Percentiles rank a stretch among this genome's conserved stretches.
Conservation (phyloP, 2,329 filamentous ascomycete genomes). For the Colletotrichum theobromicola region DNA sequence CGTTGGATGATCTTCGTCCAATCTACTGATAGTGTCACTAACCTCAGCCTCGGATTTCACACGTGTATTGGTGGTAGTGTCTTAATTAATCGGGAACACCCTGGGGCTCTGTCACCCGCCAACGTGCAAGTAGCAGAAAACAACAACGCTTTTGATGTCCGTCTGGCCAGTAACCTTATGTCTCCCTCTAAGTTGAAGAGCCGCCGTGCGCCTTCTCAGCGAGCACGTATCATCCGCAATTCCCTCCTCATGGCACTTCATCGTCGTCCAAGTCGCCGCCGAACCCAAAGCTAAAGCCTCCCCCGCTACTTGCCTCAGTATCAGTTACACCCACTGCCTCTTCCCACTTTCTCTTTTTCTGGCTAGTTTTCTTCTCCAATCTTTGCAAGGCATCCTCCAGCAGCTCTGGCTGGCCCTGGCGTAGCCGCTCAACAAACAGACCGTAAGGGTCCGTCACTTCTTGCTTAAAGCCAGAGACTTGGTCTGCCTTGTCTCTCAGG, state of each 20-base stretch:
- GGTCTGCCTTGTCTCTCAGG: slow-evolving; percentile 79
- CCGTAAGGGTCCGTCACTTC: slow-evolving; percentile 75
- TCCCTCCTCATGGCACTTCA: slow-evolving; percentile 7
- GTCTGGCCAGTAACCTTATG: neutral
- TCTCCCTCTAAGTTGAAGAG: neutral
- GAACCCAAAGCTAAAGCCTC: slow-evolving; percentile 62
- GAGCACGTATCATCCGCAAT: neutral
- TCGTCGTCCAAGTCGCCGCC: slow-evolving; percentile 53
- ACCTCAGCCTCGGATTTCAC: neutral
- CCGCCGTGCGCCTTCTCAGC: neutral
- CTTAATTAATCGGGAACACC: neutral
- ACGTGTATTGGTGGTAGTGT: neutral
- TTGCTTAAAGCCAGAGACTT: slow-evolving; percentile 84
- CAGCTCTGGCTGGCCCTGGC: slow-evolving; percentile 67
- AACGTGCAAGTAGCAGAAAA: neutral
- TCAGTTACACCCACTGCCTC: slow-evolving; percentile 64
- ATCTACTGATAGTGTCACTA: neutral
- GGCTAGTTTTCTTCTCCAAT: slow-evolving; percentile 64
- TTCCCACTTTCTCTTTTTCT: slow-evolving; percentile 87
- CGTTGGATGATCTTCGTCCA: neutral
- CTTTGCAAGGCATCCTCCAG: slow-evolving; percentile 69
- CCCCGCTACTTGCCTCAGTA: slow-evolving; percentile 35
- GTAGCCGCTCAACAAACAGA: slow-evolving; percentile 75
- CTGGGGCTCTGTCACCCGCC: neutral
- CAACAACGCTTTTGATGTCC: neutral